Conservation (phyloP, 495 filamentous ascomycete species). For the Hypoxylon fuscum region DNA sequence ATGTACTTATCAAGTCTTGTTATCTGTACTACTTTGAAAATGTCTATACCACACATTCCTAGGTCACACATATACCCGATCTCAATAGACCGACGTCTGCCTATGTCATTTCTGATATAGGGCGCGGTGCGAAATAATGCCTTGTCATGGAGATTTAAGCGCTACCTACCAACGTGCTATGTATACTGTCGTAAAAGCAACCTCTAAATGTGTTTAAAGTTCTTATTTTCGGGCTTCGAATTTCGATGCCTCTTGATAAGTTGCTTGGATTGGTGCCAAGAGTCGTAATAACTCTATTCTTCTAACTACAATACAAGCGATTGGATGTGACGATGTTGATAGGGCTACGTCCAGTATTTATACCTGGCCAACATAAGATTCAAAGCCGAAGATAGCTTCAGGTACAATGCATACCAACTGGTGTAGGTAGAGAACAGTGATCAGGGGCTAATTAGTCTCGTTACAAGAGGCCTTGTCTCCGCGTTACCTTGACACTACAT, state of each 20-base stretch:
- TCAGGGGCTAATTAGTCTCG: slow-evolving; percentile 33
- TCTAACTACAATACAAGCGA: neutral
- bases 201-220: neutral
- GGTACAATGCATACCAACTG: slow-evolving; percentile 1
- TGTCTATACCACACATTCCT: neutral
- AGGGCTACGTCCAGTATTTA: slow-evolving; percentile 9
- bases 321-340: slow-evolving; percentile 1
- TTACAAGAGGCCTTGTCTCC: slow-evolving; percentile 16
- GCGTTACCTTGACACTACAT: too few species aligned
- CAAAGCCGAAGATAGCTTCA: neutral
- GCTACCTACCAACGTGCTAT: slow-evolving; percentile 7
- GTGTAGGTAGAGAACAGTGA: neutral
- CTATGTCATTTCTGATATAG: too few species aligned
- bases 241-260: too few species aligned
- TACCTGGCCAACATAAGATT: neutral
- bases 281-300: slow-evolving; percentile 12
- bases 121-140: too few species aligned
- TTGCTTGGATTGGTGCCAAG: neutral
- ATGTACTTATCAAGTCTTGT: neutral
- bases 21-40: too few species aligned
- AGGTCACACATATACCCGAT: too few species aligned
- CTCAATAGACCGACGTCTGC: too few species aligned
- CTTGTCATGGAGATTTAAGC: too few species aligned
- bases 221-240: slow-evolving; percentile 3
- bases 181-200: slow-evolving; percentile 7